Conservation (phyloP, 164 flowering plant genomes). For the Protea cynaroides region DNA sequence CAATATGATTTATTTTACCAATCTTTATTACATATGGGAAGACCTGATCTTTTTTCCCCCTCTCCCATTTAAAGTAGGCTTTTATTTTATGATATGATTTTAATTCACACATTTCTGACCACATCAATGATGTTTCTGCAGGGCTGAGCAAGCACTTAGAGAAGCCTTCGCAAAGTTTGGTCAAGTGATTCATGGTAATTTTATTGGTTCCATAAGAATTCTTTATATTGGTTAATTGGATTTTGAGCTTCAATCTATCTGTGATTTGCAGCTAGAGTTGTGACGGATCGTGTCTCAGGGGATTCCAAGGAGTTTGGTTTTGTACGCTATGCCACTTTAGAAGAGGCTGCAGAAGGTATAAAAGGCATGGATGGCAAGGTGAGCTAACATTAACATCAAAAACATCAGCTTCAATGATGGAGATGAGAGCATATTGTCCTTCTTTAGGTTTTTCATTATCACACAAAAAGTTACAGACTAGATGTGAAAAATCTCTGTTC, state of each 20-base stretch:
- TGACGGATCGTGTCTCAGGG: constrained; percentile 67
- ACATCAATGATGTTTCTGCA: constrained; percentile 7
- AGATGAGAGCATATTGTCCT: no score
- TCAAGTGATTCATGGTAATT: constrained; percentile 57
- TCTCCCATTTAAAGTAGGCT: no score
- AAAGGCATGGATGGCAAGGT: constrained; percentile 94
- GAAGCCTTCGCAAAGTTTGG: constrained; percentile 59
- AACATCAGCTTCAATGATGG: no score
- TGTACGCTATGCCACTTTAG: constrained; percentile 61
- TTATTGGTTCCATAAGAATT: background rate
- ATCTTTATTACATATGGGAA: no score
- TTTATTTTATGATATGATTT: no score
- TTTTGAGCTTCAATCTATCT: background rate
- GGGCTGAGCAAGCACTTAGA: constrained; percentile 61
- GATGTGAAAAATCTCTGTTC: no score
- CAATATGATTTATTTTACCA: no score
- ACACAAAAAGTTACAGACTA: no score
- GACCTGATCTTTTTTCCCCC: no score
- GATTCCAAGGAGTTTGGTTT: constrained; percentile 91
- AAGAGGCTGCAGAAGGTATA: constrained; percentile 71
- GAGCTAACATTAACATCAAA: constrained; percentile 13
- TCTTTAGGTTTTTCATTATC: no score
- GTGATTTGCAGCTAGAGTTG: constrained; percentile 61
- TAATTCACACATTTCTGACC: background rate
- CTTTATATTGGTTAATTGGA: background rate